Conservation (phyloP, 768 basidiomycete genomes). For the Phanerochaete sordida region DNA sequence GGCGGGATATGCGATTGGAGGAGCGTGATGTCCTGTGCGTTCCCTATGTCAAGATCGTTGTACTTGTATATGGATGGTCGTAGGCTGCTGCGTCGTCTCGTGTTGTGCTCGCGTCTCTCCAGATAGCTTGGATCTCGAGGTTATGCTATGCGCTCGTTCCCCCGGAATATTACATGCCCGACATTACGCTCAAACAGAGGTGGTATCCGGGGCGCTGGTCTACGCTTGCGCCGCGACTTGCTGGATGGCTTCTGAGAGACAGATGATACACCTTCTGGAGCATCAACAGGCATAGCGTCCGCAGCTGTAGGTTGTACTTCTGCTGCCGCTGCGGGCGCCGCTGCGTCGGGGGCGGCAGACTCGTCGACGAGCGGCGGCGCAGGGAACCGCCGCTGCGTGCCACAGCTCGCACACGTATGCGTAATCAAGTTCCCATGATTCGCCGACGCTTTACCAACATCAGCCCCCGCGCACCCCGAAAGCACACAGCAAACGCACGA, state of each 20-base stretch:
- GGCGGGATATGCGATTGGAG: constrained; percentile 38
- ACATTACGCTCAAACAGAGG: constrained; percentile 59
- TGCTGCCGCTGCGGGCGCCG: not conserved
- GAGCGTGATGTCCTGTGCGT: not conserved
- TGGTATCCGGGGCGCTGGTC: constrained; percentile 35
- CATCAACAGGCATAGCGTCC: not conserved
- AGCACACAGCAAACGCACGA: constrained; percentile 38
- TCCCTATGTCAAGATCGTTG: not conserved
- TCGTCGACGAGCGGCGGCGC: constrained; percentile 46
- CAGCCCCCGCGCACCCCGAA: constrained; percentile 13
- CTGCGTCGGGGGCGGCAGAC: not conserved
- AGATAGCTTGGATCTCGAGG: no score
- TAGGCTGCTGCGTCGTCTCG: not conserved
- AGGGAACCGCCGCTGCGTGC: constrained; percentile 59
- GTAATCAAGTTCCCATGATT: constrained; percentile 53
- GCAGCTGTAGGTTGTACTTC: not conserved
- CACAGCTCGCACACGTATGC: constrained; percentile 60
- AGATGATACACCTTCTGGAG: not conserved
- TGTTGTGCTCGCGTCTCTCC: not conserved
- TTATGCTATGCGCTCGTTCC: constrained; percentile 40
- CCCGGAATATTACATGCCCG: constrained; percentile 67
- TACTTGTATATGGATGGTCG: not conserved
- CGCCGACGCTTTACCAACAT: constrained; percentile 34
- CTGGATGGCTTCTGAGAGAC: not conserved
- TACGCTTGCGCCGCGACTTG: constrained; percentile 15